These are phyloP conservation scores for Xylaria flabelliformis DNA, from an alignment of 495 filamentous ascomycete species.

Conservation along the genomic window DNA sequence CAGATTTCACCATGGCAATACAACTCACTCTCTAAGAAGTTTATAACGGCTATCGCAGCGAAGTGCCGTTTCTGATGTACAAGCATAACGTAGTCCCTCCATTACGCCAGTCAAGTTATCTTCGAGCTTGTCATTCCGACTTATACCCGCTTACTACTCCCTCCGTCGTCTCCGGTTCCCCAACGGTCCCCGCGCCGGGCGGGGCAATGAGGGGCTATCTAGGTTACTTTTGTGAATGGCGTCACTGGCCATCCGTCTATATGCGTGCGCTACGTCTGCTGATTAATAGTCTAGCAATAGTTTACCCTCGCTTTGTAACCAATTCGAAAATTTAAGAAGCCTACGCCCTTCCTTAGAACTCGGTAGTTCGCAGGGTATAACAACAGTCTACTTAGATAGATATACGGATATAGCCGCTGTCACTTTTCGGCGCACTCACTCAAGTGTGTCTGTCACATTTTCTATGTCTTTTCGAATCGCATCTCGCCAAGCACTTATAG, in stretches of 20 bases:
- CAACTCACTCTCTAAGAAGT: not conserved
- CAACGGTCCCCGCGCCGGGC: conserved; percentile 3
- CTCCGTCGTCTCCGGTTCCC: conserved; percentile 9
- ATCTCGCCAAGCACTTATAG: conserved; percentile 17
- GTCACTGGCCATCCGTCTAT: conserved; percentile 6
- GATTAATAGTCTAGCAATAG: conserved; percentile 11
- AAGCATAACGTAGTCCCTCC: not conserved
- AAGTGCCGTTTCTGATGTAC: not conserved
- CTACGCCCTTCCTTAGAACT: not conserved
- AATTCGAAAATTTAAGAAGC: not conserved
- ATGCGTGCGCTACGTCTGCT: not conserved
- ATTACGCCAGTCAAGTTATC: not conserved
- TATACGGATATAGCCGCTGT: not conserved
- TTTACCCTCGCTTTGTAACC: conserved; percentile 1
- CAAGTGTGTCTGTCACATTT: not conserved
- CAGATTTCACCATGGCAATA: not conserved
- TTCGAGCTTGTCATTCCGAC: not conserved
- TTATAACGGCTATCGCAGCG: not conserved
- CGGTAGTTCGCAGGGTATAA: not conserved
- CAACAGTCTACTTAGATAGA: not conserved
- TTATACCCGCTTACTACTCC: not conserved
- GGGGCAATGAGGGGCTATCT: conserved; percentile 18
- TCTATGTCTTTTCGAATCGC: conserved; percentile 11
- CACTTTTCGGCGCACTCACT: not conserved
- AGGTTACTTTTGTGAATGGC: conserved; percentile 11